Percentiles rank a stretch among this genome's conserved stretches.
phyloP scores from a whole-genome alignment of 176 grass and related monocot species.

The Hordeum marinum region DNA sequence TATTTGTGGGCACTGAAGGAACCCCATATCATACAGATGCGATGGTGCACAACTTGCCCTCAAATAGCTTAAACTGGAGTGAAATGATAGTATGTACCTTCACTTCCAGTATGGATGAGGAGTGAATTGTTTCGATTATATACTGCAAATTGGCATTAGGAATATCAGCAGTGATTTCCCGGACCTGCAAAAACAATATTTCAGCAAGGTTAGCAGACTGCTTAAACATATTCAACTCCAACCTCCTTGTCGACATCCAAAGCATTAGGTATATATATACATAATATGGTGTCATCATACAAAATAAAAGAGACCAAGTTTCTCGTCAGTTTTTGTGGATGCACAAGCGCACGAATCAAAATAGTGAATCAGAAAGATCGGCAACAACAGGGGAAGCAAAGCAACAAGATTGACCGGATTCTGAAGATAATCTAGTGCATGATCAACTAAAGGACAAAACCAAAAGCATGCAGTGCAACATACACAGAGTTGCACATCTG shows the following conservation, averaged over 20 bases:
- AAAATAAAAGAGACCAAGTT: neutral
- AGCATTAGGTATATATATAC: neutral
- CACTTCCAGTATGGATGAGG: slow-evolving; percentile 54
- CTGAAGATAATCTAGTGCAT: neutral
- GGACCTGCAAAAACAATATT: slow-evolving; percentile 43
- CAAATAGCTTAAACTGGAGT: slow-evolving; percentile 1
- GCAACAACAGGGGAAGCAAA: neutral
- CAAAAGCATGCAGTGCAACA: neutral
- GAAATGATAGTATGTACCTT: slow-evolving; percentile 30
- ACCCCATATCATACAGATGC: neutral
- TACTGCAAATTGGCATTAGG: slow-evolving; percentile 43
- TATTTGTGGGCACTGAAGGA: neutral
- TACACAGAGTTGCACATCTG: neutral
- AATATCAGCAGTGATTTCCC: slow-evolving; percentile 29
- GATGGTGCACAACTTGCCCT: neutral
- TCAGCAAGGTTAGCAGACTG: neutral
- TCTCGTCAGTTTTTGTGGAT: neutral
- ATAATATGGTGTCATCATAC: neutral
- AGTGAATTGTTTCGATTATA: slow-evolving; percentile 47
- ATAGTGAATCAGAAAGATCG: neutral
- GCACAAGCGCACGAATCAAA: neutral
- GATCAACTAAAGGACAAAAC: neutral
- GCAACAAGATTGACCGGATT: neutral
- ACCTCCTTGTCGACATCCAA: neutral
- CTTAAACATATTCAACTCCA: neutral